A percentile compares a stretch with the other conserved stretches of the same genome.
phyloP scores from a whole-genome alignment of 495 filamentous ascomycete genomes.

The Penicillium dipodomyicola region DNA sequence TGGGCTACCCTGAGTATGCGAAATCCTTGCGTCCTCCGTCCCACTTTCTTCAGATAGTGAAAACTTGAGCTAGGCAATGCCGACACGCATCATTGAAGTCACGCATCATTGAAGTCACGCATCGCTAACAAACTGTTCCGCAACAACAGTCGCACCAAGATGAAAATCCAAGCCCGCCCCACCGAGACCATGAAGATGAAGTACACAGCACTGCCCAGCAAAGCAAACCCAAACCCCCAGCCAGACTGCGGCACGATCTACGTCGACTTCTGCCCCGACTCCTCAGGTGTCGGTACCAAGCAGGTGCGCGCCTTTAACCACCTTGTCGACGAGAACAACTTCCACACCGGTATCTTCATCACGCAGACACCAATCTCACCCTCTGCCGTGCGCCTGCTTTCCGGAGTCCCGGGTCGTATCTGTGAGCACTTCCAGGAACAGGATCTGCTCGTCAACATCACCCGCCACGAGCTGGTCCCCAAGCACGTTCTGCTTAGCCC shows the following conservation, averaged over 20 bases:
- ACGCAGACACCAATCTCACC: slow-evolving; percentile 76
- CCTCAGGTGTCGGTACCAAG: slow-evolving; percentile 73
- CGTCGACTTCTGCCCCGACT: slow-evolving; percentile 83
- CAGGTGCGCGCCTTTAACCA: slow-evolving; percentile 88
- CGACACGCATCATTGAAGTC: not conserved
- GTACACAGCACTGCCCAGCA: slow-evolving; percentile 66
- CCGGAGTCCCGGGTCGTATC: slow-evolving; percentile 71
- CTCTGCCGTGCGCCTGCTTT: slow-evolving; percentile 66
- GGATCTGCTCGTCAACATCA: slow-evolving; percentile 96
- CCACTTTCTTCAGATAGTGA: not conserved
- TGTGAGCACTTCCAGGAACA: slow-evolving; percentile 95
- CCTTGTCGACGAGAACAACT: slow-evolving; percentile 70
- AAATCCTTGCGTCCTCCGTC: not conserved
- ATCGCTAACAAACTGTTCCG: slow-evolving; percentile 27
- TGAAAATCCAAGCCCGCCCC: slow-evolving; percentile 84
- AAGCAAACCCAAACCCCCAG: slow-evolving; percentile 60
- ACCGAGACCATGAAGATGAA: slow-evolving; percentile 78
- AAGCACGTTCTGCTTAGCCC: slow-evolving; percentile 86
- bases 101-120: slow-evolving; percentile 7
- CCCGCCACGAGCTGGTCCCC: slow-evolving; percentile 93
- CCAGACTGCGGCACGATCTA: slow-evolving; percentile 82
- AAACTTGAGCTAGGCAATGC: not conserved
- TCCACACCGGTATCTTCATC: slow-evolving; percentile 85
- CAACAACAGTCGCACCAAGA: slow-evolving; percentile 64
- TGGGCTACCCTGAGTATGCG: slow-evolving; percentile 70